A percentile compares a stretch with the other conserved stretches of the same genome.
These are phyloP conservation scores for Truncatella angustata DNA, from an alignment of 2,329 filamentous ascomycete genomes.

Conservation along the genomic window DNA sequence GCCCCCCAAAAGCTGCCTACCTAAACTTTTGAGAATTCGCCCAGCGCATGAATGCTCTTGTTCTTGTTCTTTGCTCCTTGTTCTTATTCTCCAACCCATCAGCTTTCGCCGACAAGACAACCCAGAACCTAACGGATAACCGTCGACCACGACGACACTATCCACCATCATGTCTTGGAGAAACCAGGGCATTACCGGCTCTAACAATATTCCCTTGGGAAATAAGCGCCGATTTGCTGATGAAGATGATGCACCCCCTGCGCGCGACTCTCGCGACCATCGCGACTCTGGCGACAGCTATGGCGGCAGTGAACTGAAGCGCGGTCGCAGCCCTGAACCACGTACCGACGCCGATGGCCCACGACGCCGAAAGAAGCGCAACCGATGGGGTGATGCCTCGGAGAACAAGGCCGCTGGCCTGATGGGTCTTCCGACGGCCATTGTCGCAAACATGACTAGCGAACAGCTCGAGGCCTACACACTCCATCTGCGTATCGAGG, in stretches of 20 bases:
- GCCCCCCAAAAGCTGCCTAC: too few species aligned
- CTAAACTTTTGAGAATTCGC: too few species aligned
- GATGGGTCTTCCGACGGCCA: slow-evolving; percentile 95
- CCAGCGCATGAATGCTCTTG: too few species aligned
- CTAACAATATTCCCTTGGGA: slow-evolving; percentile 95
- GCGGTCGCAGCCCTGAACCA: slow-evolving; percentile 87
- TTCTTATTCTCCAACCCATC: too few species aligned
- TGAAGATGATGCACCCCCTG: slow-evolving; percentile 42
- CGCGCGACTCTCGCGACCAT: slow-evolving; percentile 23
- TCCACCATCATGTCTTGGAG: slow-evolving; percentile 59
- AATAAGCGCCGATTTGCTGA: slow-evolving; percentile 79
- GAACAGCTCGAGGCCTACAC: slow-evolving; percentile 98
- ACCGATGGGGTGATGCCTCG: slow-evolving; percentile 94
- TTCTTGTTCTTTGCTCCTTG: too few species aligned
- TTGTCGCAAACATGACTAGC: slow-evolving; percentile 95
- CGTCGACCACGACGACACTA: not conserved
- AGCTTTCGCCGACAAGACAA: too few species aligned
- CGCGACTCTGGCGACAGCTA: slow-evolving; percentile 41
- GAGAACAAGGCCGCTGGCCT: slow-evolving; percentile 98
- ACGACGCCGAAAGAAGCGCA: slow-evolving; percentile 94
- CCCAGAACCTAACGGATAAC: too few species aligned
- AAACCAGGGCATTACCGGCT: slow-evolving; percentile 86
- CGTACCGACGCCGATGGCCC: slow-evolving; percentile 73
- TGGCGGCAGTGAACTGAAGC: slow-evolving; percentile 62
- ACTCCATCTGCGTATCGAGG: slow-evolving; percentile 93